These are phyloP conservation scores for Pseudonitzschia delicatissima DNA, from an alignment of 108 stramenopile genomes.

Conservation along the genomic window DNA sequence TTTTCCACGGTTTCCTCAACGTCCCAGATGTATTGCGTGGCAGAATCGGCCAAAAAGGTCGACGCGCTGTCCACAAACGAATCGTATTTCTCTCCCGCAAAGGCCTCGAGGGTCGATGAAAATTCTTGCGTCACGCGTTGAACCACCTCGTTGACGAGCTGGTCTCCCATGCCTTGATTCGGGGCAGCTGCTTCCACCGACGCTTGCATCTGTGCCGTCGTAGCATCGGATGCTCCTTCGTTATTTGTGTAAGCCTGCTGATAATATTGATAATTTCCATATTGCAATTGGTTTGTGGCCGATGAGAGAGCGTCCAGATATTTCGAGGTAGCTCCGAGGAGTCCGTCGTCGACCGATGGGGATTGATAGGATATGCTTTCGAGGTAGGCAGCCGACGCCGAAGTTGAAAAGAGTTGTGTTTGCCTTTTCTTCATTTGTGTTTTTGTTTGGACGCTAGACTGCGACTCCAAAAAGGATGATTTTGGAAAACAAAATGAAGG, in stretches of 20 bases:
- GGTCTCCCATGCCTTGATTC: background rate
- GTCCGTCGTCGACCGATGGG: background rate
- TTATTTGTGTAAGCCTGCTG: background rate
- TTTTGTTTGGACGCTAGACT: background rate
- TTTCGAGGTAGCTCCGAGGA: conserved; percentile 9
- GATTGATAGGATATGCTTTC: conserved; percentile 6
- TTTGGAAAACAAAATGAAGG: too few relatives aligned
- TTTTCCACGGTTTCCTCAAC: background rate
- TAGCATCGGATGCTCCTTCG: background rate
- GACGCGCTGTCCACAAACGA: background rate
- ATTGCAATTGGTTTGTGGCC: background rate
- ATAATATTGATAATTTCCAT: background rate
- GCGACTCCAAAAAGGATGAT: too few relatives aligned
- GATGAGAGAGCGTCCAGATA: background rate
- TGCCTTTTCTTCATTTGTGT: background rate
- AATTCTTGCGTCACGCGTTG: conserved; percentile 12
- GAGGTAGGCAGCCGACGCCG: conserved; percentile 12
- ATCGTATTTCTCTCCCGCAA: background rate
- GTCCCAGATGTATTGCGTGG: background rate
- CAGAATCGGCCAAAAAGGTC: background rate
- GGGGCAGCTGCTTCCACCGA: background rate
- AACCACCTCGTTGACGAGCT: background rate
- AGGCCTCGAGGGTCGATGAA: background rate
- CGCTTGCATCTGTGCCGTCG: background rate
- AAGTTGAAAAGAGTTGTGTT: background rate